Evolutionary conservation across 1,139 yeast genomes (phyloP).

Genomic region (Lodderomyces parapsilosis): DNA sequence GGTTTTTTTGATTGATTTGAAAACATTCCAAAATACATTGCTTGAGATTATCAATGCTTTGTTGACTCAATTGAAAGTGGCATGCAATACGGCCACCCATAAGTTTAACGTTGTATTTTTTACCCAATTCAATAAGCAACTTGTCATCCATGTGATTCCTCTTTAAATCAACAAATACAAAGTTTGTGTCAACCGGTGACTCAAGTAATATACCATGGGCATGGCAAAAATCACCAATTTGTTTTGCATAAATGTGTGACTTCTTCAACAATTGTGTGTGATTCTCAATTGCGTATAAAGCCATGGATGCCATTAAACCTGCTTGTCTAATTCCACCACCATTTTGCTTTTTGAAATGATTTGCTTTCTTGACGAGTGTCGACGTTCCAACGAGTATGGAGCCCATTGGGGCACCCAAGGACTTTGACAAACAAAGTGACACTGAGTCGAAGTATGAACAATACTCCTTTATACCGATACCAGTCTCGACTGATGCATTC

Average conservation of each 20-base stretch:
- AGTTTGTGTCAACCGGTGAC: slow-evolving; percentile 82
- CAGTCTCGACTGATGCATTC: slow-evolving; percentile 83
- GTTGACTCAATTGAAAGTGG: slow-evolving; percentile 74
- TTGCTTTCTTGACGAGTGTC: slow-evolving; percentile 65
- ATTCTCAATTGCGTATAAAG: slow-evolving; percentile 71
- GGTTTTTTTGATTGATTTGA: slow-evolving; percentile 37
- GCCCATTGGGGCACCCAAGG: slow-evolving; percentile 94
- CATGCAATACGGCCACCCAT: slow-evolving; percentile 80
- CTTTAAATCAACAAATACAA: slow-evolving; percentile 73
- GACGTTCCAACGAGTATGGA: slow-evolving; percentile 76
- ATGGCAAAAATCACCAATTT: slow-evolving; percentile 61
- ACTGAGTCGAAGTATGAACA: slow-evolving; percentile 83
- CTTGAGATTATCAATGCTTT: slow-evolving; percentile 66
- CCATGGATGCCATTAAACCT: slow-evolving; percentile 84
- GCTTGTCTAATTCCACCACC: slow-evolving; percentile 96
- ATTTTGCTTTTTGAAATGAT: slow-evolving; percentile 86
- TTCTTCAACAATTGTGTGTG: slow-evolving; percentile 59
- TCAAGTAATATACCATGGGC: slow-evolving; percentile 50
- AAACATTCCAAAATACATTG: slow-evolving; percentile 57
- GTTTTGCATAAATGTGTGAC: slow-evolving; percentile 70
- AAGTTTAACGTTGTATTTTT: slow-evolving; percentile 61
- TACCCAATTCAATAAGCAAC: slow-evolving; percentile 54
- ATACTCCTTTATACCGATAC: slow-evolving; percentile 66
- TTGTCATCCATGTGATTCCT: slow-evolving; percentile 60
- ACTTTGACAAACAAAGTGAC: slow-evolving; percentile 85